These are phyloP conservation scores for Aspergillus fumigatiaffinis DNA, from an alignment of 2,329 filamentous ascomycete genomes.

Conservation along the genomic window DNA sequence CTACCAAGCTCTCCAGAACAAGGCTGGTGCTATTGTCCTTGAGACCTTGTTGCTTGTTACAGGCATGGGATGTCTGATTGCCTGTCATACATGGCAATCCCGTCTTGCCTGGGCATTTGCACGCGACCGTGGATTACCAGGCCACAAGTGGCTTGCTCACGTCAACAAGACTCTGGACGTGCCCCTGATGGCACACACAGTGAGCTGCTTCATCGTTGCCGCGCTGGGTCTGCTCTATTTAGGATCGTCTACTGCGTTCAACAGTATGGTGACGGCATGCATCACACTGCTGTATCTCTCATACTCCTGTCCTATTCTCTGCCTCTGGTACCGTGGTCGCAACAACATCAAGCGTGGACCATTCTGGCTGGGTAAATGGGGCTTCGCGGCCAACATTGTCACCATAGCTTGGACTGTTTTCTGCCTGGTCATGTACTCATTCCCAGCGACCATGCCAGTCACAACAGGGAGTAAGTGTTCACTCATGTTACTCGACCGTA, in stretches of 20 bases:
- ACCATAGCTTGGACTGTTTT: slow-evolving; percentile 46
- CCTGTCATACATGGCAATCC: slow-evolving; percentile 48
- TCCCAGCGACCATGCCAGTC: slow-evolving; percentile 29
- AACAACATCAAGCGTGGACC: slow-evolving; percentile 41
- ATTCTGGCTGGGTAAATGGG: slow-evolving; percentile 45
- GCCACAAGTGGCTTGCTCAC: slow-evolving; percentile 36
- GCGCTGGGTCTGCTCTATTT: slow-evolving; percentile 47
- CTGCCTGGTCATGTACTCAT: slow-evolving; percentile 27
- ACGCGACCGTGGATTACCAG: slow-evolving; percentile 48
- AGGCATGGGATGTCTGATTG: slow-evolving; percentile 44
- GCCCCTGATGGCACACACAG: slow-evolving; percentile 42
- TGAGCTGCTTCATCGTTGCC: slow-evolving; percentile 44
- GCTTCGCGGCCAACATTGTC: slow-evolving; percentile 40
- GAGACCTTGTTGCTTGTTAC: slow-evolving; percentile 45
- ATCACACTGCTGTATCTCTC: slow-evolving; percentile 47
- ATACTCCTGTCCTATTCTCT: slow-evolving; percentile 46
- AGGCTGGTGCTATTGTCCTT: slow-evolving; percentile 43
- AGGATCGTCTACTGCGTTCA: slow-evolving; percentile 41
- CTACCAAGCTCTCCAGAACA: slow-evolving; percentile 40
- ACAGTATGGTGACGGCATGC: slow-evolving; percentile 43
- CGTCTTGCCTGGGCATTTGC: slow-evolving; percentile 52
- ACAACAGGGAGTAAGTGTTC: slow-evolving; percentile 24
- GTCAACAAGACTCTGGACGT: slow-evolving; percentile 43
- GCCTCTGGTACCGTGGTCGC: slow-evolving; percentile 42
- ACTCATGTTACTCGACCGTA: background rate